A percentile compares a stretch with the other conserved stretches of the same genome.
Conservation (phyloP, 1,139 yeast genomes). For the Kodamaea arcana region DNA sequence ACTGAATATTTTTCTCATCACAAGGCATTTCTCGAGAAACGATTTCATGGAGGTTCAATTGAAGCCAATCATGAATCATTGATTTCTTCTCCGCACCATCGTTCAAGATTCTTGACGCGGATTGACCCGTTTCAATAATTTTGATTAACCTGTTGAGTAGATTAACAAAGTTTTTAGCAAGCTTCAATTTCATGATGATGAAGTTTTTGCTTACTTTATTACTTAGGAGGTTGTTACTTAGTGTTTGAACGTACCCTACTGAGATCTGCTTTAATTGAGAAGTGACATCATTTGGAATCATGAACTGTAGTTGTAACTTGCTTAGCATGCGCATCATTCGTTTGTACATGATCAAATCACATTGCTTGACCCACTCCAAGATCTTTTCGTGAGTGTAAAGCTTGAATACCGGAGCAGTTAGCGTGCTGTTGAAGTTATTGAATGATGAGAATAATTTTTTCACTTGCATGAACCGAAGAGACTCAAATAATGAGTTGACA, state of each 20-base stretch:
- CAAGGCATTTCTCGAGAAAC: conserved; percentile 58
- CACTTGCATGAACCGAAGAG: conserved; percentile 64
- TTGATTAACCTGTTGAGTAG: conserved; percentile 55
- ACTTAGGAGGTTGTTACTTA: conserved; percentile 28
- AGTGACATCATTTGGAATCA: conserved; percentile 55
- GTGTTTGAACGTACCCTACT: conserved; percentile 36
- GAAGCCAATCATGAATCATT: conserved; percentile 61
- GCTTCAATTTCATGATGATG: conserved; percentile 46
- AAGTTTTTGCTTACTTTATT: conserved; percentile 50
- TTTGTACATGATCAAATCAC: conserved; percentile 64
- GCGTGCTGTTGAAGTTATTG: conserved; percentile 51
- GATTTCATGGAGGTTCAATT: conserved; percentile 48
- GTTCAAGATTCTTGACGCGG: conserved; percentile 49
- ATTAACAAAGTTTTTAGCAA: conserved; percentile 55
- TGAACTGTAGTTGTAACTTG: conserved; percentile 57
- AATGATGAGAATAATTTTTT: conserved; percentile 55
- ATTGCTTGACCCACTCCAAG: conserved; percentile 58
- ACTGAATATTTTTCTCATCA: conserved; percentile 24
- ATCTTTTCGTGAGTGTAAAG: conserved; percentile 51
- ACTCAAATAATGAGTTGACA: conserved; percentile 59
- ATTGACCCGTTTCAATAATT: conserved; percentile 56
- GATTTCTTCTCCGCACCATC: conserved; percentile 42
- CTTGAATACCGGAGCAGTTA: conserved; percentile 64
- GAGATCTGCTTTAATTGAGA: conserved; percentile 46
- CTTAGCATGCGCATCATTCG: conserved; percentile 60